These are phyloP conservation scores for Fusarium sarcochroum DNA, from an alignment of 2,329 filamentous ascomycete species.

Conservation along the genomic window DNA sequence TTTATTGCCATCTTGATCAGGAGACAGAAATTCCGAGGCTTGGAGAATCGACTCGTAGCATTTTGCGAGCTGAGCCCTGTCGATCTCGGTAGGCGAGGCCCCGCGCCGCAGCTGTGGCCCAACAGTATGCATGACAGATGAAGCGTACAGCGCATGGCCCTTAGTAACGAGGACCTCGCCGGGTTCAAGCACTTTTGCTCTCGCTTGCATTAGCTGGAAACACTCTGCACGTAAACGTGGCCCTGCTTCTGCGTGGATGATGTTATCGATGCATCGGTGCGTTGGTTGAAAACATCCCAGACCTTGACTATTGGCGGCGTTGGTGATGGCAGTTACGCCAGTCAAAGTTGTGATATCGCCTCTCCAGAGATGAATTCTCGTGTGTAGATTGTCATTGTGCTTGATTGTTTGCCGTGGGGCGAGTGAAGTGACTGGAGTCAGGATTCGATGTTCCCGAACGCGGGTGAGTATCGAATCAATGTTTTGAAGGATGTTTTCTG, in stretches of 20 bases:
- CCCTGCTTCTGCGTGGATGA: constrained; percentile 41
- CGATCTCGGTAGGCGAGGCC: not conserved
- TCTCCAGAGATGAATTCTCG: constrained; percentile 29
- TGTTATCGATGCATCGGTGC: constrained; percentile 45
- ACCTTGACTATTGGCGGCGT: constrained; percentile 40
- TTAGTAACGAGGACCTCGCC: constrained; percentile 32
- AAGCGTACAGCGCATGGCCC: constrained; percentile 22
- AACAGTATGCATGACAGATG: constrained; percentile 38
- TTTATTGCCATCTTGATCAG: not conserved
- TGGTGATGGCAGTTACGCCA: constrained; percentile 37
- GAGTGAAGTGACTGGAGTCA: constrained; percentile 9
- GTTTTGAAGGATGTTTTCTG: constrained; percentile 10
- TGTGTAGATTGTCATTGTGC: not conserved
- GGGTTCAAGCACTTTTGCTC: constrained; percentile 3
- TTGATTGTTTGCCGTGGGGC: not conserved
- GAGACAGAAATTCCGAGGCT: constrained; percentile 3
- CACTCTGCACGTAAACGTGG: constrained; percentile 41
- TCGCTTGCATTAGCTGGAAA: constrained; percentile 21
- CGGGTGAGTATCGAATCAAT: constrained; percentile 31
- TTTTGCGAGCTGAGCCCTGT: constrained; percentile 11
- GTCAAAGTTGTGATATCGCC: constrained; percentile 43
- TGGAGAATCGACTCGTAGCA: constrained; percentile 37
- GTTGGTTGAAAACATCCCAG: constrained; percentile 45
- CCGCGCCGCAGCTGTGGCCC: constrained; percentile 31
- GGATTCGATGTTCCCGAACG: constrained; percentile 11